Percentiles rank a stretch among this genome's conserved stretches.
Evolutionary conservation across 2,329 filamentous ascomycete genomes (phyloP).

Genomic region (Cladobotryum mycophilum): DNA sequence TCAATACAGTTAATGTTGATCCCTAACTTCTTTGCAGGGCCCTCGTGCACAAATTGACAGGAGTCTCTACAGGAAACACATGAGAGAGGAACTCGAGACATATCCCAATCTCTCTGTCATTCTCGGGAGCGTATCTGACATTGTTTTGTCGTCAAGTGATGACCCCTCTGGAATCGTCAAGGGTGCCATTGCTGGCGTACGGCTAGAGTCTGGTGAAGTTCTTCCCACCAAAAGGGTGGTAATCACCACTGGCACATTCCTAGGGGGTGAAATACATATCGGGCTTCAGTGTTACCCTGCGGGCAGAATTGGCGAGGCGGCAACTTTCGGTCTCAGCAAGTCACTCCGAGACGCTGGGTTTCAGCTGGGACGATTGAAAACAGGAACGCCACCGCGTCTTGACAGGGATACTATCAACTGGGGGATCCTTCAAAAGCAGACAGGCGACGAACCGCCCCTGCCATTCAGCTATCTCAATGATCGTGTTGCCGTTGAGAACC

Average conservation of each 20-base stretch:
- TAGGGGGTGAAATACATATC: constrained; percentile 95
- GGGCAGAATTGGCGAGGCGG: constrained; percentile 87
- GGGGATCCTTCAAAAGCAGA: constrained; percentile 61
- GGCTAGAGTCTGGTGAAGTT: constrained; percentile 80
- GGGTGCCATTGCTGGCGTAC: constrained; percentile 75
- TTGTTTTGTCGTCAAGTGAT: constrained; percentile 56
- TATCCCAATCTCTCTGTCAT: constrained; percentile 78
- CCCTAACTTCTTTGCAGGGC: constrained; percentile 41
- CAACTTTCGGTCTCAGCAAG: constrained; percentile 87
- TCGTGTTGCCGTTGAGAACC: constrained; percentile 68
- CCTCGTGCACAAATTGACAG: constrained; percentile 95
- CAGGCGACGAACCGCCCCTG: constrained; percentile 75
- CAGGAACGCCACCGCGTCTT: constrained; percentile 85
- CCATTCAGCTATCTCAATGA: constrained; percentile 91
- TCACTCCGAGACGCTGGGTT: constrained; percentile 86
- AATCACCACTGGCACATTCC: constrained; percentile 93
- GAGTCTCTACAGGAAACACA: constrained; percentile 78
- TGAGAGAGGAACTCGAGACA: constrained; percentile 74
- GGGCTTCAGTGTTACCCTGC: constrained; percentile 78
- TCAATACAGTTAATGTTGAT: neutral
- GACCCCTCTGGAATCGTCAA: constrained; percentile 38
- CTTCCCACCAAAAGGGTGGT: constrained; percentile 76
- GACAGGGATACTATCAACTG: constrained; percentile 80
- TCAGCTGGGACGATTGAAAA: constrained; percentile 83
- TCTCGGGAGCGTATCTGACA: constrained; percentile 85